Evolutionary conservation across 2,329 filamentous ascomycete species (phyloP), one percentile per base, ranked within the genome.

Genomic region (Fusarium sp.): DNA sequence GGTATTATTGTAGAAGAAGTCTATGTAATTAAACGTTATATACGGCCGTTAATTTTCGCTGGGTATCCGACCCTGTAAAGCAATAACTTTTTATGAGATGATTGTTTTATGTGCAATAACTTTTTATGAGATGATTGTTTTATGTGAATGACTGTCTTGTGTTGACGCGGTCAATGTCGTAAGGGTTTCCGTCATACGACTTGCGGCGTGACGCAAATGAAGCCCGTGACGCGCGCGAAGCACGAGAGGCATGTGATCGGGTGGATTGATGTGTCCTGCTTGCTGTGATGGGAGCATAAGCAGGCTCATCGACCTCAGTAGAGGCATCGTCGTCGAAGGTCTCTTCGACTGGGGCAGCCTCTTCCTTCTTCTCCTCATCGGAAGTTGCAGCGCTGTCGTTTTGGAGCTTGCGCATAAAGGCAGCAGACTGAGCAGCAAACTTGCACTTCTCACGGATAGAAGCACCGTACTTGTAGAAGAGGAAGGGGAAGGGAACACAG

Each of bases 371-470:
- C 15, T 55, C 29, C 10, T 71, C 67, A 3, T 64, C 68, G 4
- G 55, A 16, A 5, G 24, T 8, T 5, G 24, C 16, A 24, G 47
- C 59, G 8, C 32, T 56, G 18, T 71, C 68, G 44, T 4, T 57
- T 6, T 70, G 68, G 2, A 70, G 34, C 63, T 70, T 71, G 49
- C 67, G 68, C 22, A 70, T 71, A n/a, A 70, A 70, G 18, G 67
- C 68, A 15, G 68, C 68, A 10, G 68, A 70, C 18, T 70, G 68
- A 9, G 68, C 68, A 3, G 68, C 68, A 10, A 65, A 72, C 56
- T 72, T 72, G 69, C 69, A 72, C 56, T 71, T 68, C 30, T 70
- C 62, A 2, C 70, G 70, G 7, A 73, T 71, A 8, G 63, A 54
- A 24, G 59, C 62, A 4, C 70, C 70, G 44, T 71, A 71, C 52